These are phyloP conservation scores for Diversispora eburnea DNA, from an alignment of 192 early-diverging fungal species.

Conservation along the genomic window DNA sequence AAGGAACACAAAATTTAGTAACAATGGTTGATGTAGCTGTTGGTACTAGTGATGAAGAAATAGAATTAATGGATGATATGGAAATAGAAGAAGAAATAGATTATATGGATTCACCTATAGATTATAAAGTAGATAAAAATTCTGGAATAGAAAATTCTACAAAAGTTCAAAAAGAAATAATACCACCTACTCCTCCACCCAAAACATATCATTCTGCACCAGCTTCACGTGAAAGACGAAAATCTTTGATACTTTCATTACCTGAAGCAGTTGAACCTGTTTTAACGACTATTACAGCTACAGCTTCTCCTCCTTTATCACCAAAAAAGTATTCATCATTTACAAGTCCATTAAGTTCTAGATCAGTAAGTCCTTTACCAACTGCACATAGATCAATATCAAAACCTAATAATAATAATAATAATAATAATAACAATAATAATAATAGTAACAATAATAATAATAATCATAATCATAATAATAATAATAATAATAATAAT, in stretches of 20 bases:
- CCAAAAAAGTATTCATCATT: conserved; percentile 29
- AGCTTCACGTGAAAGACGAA: conserved; percentile 24
- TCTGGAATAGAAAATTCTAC: neutral
- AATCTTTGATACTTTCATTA: conserved; percentile 19
- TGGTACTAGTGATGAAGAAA: conserved; percentile 25
- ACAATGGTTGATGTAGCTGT: conserved; percentile 25
- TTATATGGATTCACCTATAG: neutral
- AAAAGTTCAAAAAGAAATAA: neutral
- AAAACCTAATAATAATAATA: conserved; percentile 1
- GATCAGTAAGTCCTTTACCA: conserved; percentile 31
- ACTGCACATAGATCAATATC: neutral
- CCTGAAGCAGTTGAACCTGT: conserved; percentile 29
- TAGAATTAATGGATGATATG: conserved; percentile 2
- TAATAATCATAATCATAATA: neutral
- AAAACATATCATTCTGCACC: conserved; percentile 24
- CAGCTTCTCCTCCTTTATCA: conserved; percentile 27
- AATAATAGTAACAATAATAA: neutral
- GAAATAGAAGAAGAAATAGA: conserved; percentile 20
- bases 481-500: conserved; percentile 1
- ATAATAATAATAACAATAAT: neutral
- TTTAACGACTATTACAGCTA: conserved; percentile 23
- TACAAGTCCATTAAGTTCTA: conserved; percentile 20
- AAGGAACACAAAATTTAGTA: neutral
- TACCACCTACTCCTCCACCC: conserved; percentile 19
- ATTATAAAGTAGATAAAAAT: neutral